These are phyloP conservation scores for Zancudomyces culisetae DNA, from an alignment of 371 early-diverging fungal genomes.

Conservation along the genomic window DNA sequence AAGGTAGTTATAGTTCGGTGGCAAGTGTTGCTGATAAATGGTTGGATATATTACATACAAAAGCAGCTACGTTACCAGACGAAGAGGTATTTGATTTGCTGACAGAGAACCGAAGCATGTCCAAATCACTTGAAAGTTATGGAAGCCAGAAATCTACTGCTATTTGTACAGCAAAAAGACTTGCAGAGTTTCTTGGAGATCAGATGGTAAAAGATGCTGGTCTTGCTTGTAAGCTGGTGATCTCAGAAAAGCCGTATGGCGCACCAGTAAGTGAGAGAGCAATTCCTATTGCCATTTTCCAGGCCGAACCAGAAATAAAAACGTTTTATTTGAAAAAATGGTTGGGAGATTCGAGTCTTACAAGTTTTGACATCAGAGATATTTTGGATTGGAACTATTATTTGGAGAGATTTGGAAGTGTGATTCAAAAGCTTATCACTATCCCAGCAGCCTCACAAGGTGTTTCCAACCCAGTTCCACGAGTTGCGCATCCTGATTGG, in stretches of 20 bases:
- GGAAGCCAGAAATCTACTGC: slow-evolving; percentile 88
- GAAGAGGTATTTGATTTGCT: slow-evolving; percentile 91
- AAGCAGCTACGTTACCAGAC: slow-evolving; percentile 69
- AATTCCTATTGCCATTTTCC: slow-evolving; percentile 92
- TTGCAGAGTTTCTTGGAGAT: slow-evolving; percentile 96
- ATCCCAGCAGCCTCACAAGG: slow-evolving; percentile 98
- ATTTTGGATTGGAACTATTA: slow-evolving; percentile 99
- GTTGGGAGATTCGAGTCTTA: slow-evolving; percentile 58
- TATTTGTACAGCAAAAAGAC: slow-evolving; percentile 85
- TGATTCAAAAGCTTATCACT: slow-evolving; percentile 94
- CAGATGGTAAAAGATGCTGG: slow-evolving; percentile 97
- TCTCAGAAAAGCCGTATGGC: slow-evolving; percentile 71
- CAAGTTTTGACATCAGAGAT: slow-evolving; percentile 63
- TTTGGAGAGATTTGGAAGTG: slow-evolving; percentile 83
- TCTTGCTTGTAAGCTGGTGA: slow-evolving; percentile 92
- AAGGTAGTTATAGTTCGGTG: slow-evolving; percentile 84
- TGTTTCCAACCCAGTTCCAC: slow-evolving; percentile 80
- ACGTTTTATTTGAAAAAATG: slow-evolving; percentile 85
- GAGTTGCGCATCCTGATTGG: slow-evolving; percentile 93
- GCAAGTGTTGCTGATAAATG: slow-evolving; percentile 84
- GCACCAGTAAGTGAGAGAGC: slow-evolving; percentile 90
- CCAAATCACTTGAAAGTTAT: slow-evolving; percentile 83
- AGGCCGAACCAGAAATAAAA: slow-evolving; percentile 56
- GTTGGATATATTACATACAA: slow-evolving; percentile 86
- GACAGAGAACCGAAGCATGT: slow-evolving; percentile 97